Base-by-base conservation (phyloP, 805 yeast genomes). In the Lipomyces starkeyi region DNA sequence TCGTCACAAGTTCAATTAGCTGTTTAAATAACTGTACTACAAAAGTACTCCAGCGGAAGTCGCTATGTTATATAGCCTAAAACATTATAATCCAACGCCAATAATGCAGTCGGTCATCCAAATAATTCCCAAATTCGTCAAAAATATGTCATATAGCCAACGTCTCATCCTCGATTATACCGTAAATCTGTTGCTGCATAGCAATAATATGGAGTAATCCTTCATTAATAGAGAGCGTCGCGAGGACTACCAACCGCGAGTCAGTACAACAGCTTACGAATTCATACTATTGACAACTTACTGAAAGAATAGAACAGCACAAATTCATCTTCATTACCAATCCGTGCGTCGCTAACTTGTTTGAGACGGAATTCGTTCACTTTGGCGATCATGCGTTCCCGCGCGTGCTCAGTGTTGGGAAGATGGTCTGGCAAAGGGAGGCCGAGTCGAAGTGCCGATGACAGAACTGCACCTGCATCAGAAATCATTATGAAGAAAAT, bases 381-480 rank as follows among this genome's bases (percentile, higher is more conserved):
- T 73, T 89, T 90, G 61, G 82, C 85, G 71, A 91, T 81, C 80
- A 91, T 82, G 52, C 93, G 78, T 69, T 88, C 91, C 72, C 88
- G 86, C 0, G 95, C 89, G 75, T 88, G 90, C 47, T 85, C 91
- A 0, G 92, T 88, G 0, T 91, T 87, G 0, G 95, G 94, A 0
- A 93, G 88, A 72, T 88, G 88, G 27, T 84, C 85, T 0, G 97
- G 96, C 29, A 91, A 74, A 0, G 97, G 97, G 65, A 91, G 86
- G 2, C 93, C 91, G 13, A 91, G 79, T 57, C 86, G 84, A 80
- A 91, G 81, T 0, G 95, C 90, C 11, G 94, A 87, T 2, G 96
- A 88, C 14, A 89, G 80, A 88, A 88, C 87, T 68, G 35, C 13
- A 13, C 32, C 25, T 11, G n/a, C 17, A 14, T 49, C 37, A 56